Conservation (phyloP, 1,139 yeast genomes). For the Yamadazyma blattariae region DNA sequence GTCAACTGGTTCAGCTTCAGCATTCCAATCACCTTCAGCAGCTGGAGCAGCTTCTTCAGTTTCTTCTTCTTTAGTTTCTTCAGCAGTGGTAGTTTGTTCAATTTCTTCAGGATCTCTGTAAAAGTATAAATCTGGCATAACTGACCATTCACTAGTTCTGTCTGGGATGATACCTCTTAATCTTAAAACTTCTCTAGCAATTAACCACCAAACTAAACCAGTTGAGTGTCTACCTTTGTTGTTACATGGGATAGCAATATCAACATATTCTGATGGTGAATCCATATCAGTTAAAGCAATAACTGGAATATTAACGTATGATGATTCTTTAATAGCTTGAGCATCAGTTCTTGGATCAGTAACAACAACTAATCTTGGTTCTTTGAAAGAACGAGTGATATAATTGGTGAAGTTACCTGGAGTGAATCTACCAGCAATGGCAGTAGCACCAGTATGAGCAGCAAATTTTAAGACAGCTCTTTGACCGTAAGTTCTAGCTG, state of each 20-base stretch:
- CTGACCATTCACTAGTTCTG: constrained; percentile 97
- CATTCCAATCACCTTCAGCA: constrained; percentile 53
- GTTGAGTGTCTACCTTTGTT: constrained; percentile 99
- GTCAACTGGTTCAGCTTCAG: constrained; percentile 62
- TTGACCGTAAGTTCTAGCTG: constrained; percentile 99
- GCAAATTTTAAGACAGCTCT: constrained; percentile 99
- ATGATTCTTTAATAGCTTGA: constrained; percentile 99
- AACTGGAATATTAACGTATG: constrained; percentile 99
- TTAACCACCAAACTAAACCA: constrained; percentile 99
- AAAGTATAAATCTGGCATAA: constrained; percentile 99
- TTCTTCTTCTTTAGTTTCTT: constrained; percentile 54
- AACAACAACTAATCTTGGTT: constrained; percentile 98
- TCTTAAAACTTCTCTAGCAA: constrained; percentile 99
- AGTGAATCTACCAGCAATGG: constrained; percentile 99
- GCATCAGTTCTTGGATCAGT: constrained; percentile 99
- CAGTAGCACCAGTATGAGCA: constrained; percentile 99
- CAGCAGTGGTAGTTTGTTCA: constrained; percentile 79
- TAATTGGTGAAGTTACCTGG: constrained; percentile 99
- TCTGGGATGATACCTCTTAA: constrained; percentile 97
- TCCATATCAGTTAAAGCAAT: constrained; percentile 98
- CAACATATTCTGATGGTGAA: constrained; percentile 98
- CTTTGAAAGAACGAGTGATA: constrained; percentile 99
- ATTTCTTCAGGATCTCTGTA: constrained; percentile 99
- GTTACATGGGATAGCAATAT: constrained; percentile 99
- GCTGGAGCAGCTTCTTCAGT: constrained; percentile 45